Evolutionary conservation across 768 basidiomycete genomes (phyloP), one percentile per base, ranked within the genome.

Genomic region (Panellus pusillus): DNA sequence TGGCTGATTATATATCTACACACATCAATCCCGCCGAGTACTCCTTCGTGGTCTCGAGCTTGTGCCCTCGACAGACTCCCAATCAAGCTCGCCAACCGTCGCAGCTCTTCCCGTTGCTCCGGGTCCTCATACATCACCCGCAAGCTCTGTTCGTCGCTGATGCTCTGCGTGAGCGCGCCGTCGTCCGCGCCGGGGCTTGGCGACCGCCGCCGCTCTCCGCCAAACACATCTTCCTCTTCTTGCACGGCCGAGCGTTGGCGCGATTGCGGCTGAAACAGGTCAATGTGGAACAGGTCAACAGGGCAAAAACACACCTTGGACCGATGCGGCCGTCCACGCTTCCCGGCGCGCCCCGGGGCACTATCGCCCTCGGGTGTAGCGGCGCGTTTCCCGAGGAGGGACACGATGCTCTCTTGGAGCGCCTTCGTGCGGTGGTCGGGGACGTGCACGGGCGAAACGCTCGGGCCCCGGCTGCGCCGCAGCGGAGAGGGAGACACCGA

Each of bases 311-410:
- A 17, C 2, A 55, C 54, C 48, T 55, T 55, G 3, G 54, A 55
- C 14, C 54, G 43, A 32, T 51, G 55, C 24, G 47, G 18, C 28
- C 39, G 14, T 31, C 44, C 40, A 13, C 49, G 49, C 28, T 55
- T 55, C 4, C 51, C 44, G 17, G 46, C 38, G 20, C 54, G 54
- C 27, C 42, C 50, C 1, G 9, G 24, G 2, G 24, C 24, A 35
- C 2, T 35, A 14, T 65, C 68, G 44, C 77, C 76, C 3, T 75
- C 74, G 11, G 76, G 77, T 3, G 72, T 70, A 0, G 76, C 69
- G 9, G 75, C 74, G 9, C 88, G 77, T 66, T 92, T 91, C 9
- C 88, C 89, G 14, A 91, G 71, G 50, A 90, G 67, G 18, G 80
- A 79, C 6, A 82, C 81, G 44, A 91, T 80, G 55, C 81, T 86